Evolutionary conservation across 495 filamentous ascomycete genomes (phyloP).

Genomic region (Neurospora sp.): DNA sequence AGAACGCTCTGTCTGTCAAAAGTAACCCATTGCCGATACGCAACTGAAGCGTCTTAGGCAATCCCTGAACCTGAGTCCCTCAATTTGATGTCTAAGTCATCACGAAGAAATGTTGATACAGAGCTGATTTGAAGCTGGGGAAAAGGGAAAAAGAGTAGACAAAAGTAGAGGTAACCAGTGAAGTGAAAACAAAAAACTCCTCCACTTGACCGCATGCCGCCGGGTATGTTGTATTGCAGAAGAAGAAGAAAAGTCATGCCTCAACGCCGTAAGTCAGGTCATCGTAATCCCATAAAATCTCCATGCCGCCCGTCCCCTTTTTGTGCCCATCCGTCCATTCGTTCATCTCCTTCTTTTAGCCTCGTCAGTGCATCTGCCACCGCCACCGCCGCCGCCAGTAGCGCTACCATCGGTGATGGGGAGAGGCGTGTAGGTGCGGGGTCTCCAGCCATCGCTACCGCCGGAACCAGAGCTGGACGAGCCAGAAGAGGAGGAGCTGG

Average conservation of each 20-base stretch:
- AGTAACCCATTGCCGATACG: background rate
- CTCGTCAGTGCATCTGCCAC: background rate
- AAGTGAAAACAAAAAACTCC: background rate
- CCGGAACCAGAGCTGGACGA: background rate
- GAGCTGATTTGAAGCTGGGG: background rate
- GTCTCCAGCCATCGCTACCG: background rate
- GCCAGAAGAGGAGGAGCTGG: background rate
- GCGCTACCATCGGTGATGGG: background rate
- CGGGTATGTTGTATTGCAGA: background rate
- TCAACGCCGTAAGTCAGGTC: background rate
- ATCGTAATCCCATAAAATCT: background rate
- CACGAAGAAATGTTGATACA: background rate
- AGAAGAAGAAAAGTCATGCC: background rate
- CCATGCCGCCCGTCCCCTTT: background rate
- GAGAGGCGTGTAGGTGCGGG: background rate
- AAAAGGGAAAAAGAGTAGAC: background rate
- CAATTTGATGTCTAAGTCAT: background rate
- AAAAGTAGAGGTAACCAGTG: background rate
- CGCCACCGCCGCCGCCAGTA: background rate
- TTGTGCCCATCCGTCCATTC: background rate
- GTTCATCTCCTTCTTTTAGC: background rate
- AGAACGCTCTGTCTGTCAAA: background rate
- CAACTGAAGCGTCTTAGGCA: background rate
- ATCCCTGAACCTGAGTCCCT: background rate
- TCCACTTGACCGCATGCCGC: background rate